These are phyloP conservation scores for Wickerhamomyces sp. DNA, from an alignment of 1,139 yeast genomes.

Conservation along the genomic window DNA sequence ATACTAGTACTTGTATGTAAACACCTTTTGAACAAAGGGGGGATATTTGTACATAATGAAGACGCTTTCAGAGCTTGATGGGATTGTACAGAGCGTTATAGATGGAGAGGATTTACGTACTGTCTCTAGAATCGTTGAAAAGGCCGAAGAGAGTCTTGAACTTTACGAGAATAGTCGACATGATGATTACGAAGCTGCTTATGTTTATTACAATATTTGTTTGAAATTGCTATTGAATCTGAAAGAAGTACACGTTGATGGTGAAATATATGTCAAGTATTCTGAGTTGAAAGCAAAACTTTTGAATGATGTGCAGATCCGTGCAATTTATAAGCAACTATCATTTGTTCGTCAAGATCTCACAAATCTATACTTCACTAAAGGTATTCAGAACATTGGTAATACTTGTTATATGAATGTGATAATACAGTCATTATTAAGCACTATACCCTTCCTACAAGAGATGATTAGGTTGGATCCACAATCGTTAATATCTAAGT, in stretches of 20 bases:
- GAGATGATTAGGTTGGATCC: too few relatives aligned
- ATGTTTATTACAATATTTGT: neutral
- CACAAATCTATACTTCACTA: constrained; percentile 29
- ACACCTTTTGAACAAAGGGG: too few relatives aligned
- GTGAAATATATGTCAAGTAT: neutral
- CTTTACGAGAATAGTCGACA: neutral
- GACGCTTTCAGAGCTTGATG: too few relatives aligned
- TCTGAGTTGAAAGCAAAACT: neutral
- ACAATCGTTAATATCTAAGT: too few relatives aligned
- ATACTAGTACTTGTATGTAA: too few relatives aligned
- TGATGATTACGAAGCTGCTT: neutral
- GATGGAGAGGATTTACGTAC: neutral
- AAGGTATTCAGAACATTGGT: constrained; percentile 78
- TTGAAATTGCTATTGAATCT: neutral
- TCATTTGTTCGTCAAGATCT: neutral
- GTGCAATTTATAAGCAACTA: neutral
- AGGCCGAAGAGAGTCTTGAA: neutral
- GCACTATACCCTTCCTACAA: constrained; percentile 28
- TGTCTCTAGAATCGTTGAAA: neutral
- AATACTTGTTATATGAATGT: constrained; percentile 95
- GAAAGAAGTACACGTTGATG: neutral
- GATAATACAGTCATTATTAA: constrained; percentile 74
- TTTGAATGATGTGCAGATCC: neutral
- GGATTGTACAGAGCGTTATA: too few relatives aligned
- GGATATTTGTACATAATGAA: too few relatives aligned